Evolutionary conservation across 75 land plant species (phyloP), one percentile per base, ranked within the genome.

Genomic region (Cunninghamia lanceolata): DNA sequence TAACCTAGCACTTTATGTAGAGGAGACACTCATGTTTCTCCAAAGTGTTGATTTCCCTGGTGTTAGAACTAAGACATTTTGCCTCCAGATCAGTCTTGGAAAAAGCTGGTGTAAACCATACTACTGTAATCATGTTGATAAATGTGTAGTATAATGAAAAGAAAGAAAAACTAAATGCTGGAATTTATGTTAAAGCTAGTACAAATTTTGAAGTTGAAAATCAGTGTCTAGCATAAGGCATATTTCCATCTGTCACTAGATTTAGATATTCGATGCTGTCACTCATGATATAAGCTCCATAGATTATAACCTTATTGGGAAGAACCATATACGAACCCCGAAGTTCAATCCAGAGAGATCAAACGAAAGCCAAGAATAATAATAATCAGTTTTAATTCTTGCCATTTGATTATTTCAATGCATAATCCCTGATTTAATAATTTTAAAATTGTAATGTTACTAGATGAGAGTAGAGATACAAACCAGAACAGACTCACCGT

Each of bases 401-500:
- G 68, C 9, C 68, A 5, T 21, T 25, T 21, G 68, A 63, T 63
- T 63, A 63, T 63, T 28, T 28, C 28, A 63, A 63, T 5, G 6
- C 2, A 63, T 25, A 25, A 28, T 25, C 2, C n/a, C 25, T 63
- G 28, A 25, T 28, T 7, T 8, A 9, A 28, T 63, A 63, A 21
- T 25, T 21, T 25, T 7, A 8, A 7, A 63, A 63, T 25, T 25
- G 68, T 1, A 63, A 63, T 63, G 28, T 9, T 28, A 63, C 25
- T 4, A 8, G 68, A 63, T 7, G 68, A n/a, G n/a, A 28, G 63
- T 17, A 56, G 19, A 56, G 63, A 21, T 56, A 25, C 63, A 56
- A 63, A 98, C 99, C 99, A 98, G 88, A 86, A 98, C 99, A 76
- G 99, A 98, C 82, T 98, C 97, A 63, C 99, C 99, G 16, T 84